phyloP scores from a whole-genome alignment of 768 basidiomycete genomes.

The Calocybe gangraenosa region DNA sequence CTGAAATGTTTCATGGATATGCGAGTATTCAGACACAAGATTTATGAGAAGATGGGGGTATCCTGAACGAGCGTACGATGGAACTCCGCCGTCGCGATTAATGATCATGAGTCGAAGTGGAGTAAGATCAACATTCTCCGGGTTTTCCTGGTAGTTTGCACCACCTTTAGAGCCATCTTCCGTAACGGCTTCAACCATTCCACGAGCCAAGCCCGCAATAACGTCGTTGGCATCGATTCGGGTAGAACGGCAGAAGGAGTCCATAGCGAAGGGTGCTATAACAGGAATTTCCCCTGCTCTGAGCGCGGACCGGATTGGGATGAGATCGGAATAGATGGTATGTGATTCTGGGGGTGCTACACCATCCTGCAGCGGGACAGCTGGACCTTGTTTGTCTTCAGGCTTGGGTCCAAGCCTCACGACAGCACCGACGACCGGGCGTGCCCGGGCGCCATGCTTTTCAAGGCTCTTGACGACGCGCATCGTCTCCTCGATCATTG shows the following conservation, averaged over 20 bases:
- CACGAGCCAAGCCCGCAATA: constrained; percentile 79
- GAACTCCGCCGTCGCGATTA: constrained; percentile 93
- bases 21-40: constrained; percentile 78
- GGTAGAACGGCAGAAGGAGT: constrained; percentile 83
- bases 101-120: constrained; percentile 97
- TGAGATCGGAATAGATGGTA: constrained; percentile 73
- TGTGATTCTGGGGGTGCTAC: constrained; percentile 64
- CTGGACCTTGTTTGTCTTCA: constrained; percentile 19
- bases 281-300: constrained; percentile 95
- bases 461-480: constrained; percentile 81
- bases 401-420: constrained; percentile 82
- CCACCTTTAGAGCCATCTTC: constrained; percentile 23
- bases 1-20: constrained; percentile 84
- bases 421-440: constrained; percentile 84
- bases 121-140: constrained; percentile 72
- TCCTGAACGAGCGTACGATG: constrained; percentile 93
- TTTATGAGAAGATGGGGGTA: constrained; percentile 96
- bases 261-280: constrained; percentile 87
- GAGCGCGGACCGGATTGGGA: constrained; percentile 83
- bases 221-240: constrained; percentile 87
- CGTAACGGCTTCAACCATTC: constrained; percentile 65
- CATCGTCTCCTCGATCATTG: constrained; percentile 77
- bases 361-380: constrained; percentile 15
- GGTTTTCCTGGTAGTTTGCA: constrained; percentile 34
- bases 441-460: constrained; percentile 78